Evolutionary conservation across 495 filamentous ascomycete species (phyloP), one percentile per base, ranked within the genome.

Genomic region (Trichoderma erinaceum): DNA sequence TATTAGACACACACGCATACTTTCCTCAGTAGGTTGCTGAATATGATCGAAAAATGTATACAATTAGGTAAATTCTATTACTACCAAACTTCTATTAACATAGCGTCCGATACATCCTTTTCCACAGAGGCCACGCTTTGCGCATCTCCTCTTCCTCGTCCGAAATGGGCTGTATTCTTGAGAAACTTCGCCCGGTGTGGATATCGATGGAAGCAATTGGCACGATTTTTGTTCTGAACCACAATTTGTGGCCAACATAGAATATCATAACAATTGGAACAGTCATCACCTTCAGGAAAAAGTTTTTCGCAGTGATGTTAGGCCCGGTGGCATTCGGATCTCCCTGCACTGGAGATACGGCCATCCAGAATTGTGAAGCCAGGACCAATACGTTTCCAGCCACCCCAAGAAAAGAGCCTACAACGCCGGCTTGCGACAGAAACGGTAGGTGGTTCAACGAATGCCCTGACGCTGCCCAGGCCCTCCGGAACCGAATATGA

Each of bases 401-500:
- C 3, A 61, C 13, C 3, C 56, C 56, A 16, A 32, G 12, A 7
- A 15, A 11, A 4, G 56, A 61, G 25, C 56, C 56, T 1, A 61
- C 0, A 16, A 61, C 11, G 8, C 56, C 56, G 4, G 16, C 27
- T 25, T 61, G 25, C 29, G 56, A 61, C 6, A 61, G 3, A 25
- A 61, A 61, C 2, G 56, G 25, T 3, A 61, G 25, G 15, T 61
- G 56, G 13, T 61, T 52, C 16, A 52, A 11, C 10, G 56, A 29
- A 32, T 18, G 56, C 4, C 56, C 56, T 27, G 56, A 23, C 2
- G 56, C 56, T 18, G 27, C 27, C 56, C 56, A 61, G 18, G 65
- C 65, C 29, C 25, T 23, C 12, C 65, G 65, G 18, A 66, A 66
- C 7, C 81, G 81, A 66, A 86, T 78, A 66, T 87, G 84, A 1